Conservation (phyloP, 2,329 filamentous ascomycete genomes). For the Fusarium domesticum region DNA sequence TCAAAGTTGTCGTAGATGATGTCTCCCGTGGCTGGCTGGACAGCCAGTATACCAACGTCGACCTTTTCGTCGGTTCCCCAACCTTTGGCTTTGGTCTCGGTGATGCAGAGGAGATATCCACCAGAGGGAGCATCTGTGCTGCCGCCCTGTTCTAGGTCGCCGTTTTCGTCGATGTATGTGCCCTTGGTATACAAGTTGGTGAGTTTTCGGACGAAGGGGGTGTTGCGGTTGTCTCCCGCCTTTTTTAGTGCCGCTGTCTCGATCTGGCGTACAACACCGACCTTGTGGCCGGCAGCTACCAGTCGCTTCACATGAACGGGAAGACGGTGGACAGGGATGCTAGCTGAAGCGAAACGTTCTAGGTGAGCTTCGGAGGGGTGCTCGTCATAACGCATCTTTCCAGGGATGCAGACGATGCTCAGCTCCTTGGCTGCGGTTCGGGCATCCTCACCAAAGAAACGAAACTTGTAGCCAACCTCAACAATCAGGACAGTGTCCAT, state of each 20-base stretch:
- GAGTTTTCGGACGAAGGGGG: slow-evolving; percentile 86
- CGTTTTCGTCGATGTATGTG: slow-evolving; percentile 92
- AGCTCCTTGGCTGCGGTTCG: slow-evolving; percentile 84
- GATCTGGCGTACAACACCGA: slow-evolving; percentile 89
- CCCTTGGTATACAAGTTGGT: slow-evolving; percentile 98
- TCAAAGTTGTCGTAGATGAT: slow-evolving; percentile 96
- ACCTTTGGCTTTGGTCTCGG: slow-evolving; percentile 75
- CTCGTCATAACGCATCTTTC: slow-evolving; percentile 91
- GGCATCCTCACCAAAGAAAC: slow-evolving; percentile 95
- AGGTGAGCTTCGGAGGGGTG: slow-evolving; percentile 90
- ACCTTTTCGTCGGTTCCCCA: slow-evolving; percentile 90
- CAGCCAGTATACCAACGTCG: slow-evolving; percentile 84
- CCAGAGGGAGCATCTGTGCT: slow-evolving; percentile 51
- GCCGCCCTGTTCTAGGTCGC: slow-evolving; percentile 62
- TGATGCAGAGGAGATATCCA: slow-evolving; percentile 94
- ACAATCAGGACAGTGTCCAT: slow-evolving; percentile 87
- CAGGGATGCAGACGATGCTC: slow-evolving; percentile 93
- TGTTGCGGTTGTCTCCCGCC: slow-evolving; percentile 87
- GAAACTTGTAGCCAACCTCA: slow-evolving; percentile 97
- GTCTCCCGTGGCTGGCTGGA: slow-evolving; percentile 93
- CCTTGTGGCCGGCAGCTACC: slow-evolving; percentile 89
- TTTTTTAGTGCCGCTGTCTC: slow-evolving; percentile 97
- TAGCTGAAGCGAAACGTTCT: slow-evolving; percentile 89
- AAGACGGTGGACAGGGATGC: slow-evolving; percentile 87
- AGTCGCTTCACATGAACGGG: slow-evolving; percentile 93